A percentile compares a stretch with the other conserved stretches of the same genome.
These are phyloP conservation scores for Tylopilus sp. DNA, from an alignment of 1,284 basidiomycete species.

Conservation along the genomic window DNA sequence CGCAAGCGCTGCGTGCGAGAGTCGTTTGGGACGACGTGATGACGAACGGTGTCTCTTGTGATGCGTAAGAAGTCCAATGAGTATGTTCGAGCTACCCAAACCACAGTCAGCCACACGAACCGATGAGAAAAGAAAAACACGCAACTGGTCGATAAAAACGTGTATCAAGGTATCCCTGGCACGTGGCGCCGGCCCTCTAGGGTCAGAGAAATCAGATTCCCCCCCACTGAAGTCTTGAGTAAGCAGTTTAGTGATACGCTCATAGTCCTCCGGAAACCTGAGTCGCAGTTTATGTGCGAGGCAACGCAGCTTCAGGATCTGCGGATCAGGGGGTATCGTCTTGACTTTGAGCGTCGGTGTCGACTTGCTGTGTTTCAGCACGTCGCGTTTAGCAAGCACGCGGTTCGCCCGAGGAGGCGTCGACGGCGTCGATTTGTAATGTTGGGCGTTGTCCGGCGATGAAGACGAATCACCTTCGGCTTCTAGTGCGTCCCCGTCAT, in stretches of 20 bases:
- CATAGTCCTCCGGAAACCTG: slow-evolving; percentile 66
- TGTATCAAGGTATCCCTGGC: slow-evolving; percentile 74
- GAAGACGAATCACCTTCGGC: slow-evolving; percentile 44
- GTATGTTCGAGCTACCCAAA: slow-evolving; percentile 78
- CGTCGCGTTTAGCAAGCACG: slow-evolving; percentile 29
- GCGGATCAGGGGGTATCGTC: slow-evolving; percentile 57
- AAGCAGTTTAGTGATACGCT: slow-evolving; percentile 57
- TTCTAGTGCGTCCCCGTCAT: slow-evolving; percentile 30
- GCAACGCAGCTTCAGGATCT: slow-evolving; percentile 61
- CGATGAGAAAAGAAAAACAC: slow-evolving; percentile 38
- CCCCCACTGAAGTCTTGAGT: slow-evolving; percentile 51
- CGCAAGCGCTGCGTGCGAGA: slow-evolving; percentile 77
- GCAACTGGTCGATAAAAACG: slow-evolving; percentile 89
- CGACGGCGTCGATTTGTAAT: slow-evolving; percentile 52
- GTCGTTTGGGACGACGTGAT: slow-evolving; percentile 49
- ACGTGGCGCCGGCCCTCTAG: slow-evolving; percentile 59
- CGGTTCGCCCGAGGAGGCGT: slow-evolving; percentile 42
- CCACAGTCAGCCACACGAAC: slow-evolving; percentile 13
- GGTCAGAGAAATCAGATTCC: slow-evolving; percentile 51
- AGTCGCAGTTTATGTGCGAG: slow-evolving; percentile 67
- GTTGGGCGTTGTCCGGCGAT: slow-evolving; percentile 41
- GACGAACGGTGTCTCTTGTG: slow-evolving; percentile 63
- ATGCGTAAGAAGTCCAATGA: slow-evolving; percentile 79
- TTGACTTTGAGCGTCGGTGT: slow-evolving; percentile 52
- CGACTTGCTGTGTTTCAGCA: slow-evolving; percentile 56